Conservation (phyloP, 129 eudicot species). For the Pseudognaphalium luteoalbum region DNA sequence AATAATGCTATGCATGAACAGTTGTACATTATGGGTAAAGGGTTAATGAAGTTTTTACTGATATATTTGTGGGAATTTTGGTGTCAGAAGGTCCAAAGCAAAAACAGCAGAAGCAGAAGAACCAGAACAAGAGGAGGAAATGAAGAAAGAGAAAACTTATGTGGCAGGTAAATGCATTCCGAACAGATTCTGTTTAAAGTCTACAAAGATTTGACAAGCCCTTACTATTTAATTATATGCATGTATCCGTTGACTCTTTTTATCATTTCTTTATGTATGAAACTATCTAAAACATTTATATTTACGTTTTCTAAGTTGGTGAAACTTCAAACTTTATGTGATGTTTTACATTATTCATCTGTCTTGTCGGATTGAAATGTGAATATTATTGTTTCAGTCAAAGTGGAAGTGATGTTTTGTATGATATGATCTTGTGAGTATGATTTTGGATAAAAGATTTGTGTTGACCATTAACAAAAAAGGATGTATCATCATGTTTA, state of each 20-base stretch:
- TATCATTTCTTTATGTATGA: background rate
- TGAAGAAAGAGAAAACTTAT: slow-evolving; percentile 46
- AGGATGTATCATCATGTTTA: too few species aligned
- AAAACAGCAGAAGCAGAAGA: slow-evolving; percentile 19
- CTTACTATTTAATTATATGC: background rate
- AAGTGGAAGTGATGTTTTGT: background rate
- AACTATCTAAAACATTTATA: background rate
- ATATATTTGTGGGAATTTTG: background rate
- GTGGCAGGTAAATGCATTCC: slow-evolving; percentile 68
- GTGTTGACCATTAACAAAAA: too few species aligned
- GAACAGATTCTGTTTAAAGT: slow-evolving; percentile 45
- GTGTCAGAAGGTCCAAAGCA: slow-evolving; percentile 47
- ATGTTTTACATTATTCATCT: background rate
- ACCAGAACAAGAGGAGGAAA: slow-evolving; percentile 37
- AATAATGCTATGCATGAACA: background rate
- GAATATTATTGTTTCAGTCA: background rate
- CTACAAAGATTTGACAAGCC: slow-evolving; percentile 35
- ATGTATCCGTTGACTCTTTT: background rate
- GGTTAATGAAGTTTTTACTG: background rate
- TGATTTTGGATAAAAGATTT: too few species aligned
- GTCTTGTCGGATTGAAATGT: background rate
- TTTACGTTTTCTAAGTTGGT: background rate
- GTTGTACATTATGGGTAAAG: slow-evolving; percentile 12
- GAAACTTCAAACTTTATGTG: background rate
- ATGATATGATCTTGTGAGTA: background rate